Evolutionary conservation across 306 rosid genomes (phyloP).

Genomic region (Vigna hirtella): DNA sequence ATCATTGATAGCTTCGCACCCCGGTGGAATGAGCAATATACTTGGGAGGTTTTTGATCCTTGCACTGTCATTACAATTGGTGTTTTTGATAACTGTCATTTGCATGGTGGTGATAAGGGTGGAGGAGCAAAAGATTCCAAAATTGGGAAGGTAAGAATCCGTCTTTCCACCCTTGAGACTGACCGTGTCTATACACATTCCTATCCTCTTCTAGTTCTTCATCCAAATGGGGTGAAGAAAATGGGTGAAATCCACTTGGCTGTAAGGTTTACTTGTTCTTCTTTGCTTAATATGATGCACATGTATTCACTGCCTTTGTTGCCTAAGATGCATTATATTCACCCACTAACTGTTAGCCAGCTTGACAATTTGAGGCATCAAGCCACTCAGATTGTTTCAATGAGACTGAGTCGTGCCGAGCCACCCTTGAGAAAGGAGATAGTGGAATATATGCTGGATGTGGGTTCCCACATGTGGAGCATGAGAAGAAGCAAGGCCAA

Average conservation of each 20-base stretch:
- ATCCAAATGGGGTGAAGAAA: slow-evolving; percentile 88
- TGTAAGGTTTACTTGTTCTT: slow-evolving; percentile 93
- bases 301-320: slow-evolving; percentile 90
- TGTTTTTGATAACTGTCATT: slow-evolving; percentile 93
- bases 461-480: slow-evolving; percentile 97
- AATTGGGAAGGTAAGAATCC: slow-evolving; percentile 95
- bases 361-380: slow-evolving; percentile 96
- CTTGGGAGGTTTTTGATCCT: slow-evolving; percentile 98
- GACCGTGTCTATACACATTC: slow-evolving; percentile 93
- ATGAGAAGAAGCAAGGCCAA: slow-evolving; percentile 99
- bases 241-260: slow-evolving; percentile 99
- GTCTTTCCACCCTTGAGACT: slow-evolving; percentile 94
- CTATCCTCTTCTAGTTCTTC: slow-evolving; percentile 89
- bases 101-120: slow-evolving; percentile 83
- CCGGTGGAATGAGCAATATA: slow-evolving; percentile 96
- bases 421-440: slow-evolving; percentile 93
- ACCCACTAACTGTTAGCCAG: slow-evolving; percentile 89
- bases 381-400: slow-evolving; percentile 88
- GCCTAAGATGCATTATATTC: slow-evolving; percentile 96
- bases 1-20: slow-evolving; percentile 89
- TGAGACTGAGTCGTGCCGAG: slow-evolving; percentile 89
- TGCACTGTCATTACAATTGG: slow-evolving; percentile 96
- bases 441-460: slow-evolving; percentile 96
- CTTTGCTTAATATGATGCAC: slow-evolving; percentile 97
- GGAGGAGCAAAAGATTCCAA: slow-evolving; percentile 74